Evolutionary conservation across 2,329 filamentous ascomycete species (phyloP).

Genomic region (Xylaria multiplex): DNA sequence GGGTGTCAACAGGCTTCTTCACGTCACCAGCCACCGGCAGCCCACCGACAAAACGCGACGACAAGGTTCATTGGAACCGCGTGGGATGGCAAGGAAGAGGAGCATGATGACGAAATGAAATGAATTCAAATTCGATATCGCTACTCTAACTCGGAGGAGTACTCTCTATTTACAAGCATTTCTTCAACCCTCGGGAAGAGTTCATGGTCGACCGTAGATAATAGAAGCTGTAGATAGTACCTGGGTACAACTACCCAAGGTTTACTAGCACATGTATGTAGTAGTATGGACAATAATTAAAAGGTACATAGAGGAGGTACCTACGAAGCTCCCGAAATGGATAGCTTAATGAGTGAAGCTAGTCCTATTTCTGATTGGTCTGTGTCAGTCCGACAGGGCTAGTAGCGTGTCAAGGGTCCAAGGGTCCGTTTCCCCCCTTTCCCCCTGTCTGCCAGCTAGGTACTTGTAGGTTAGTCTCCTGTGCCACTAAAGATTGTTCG

Average conservation of each 20-base stretch:
- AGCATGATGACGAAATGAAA: not conserved
- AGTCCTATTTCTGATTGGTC: not conserved
- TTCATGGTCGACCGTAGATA: no score
- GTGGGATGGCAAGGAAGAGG: constrained; percentile 8
- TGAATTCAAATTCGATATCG: not conserved
- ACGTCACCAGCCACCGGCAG: constrained; percentile 38
- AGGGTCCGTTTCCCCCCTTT: not conserved
- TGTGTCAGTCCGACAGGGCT: not conserved
- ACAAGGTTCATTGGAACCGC: constrained; percentile 11
- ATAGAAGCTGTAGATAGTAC: no score
- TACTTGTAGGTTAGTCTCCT: not conserved
- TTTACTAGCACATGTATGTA: no score
- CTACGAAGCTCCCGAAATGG: no score
- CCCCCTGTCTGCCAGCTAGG: constrained; percentile 17
- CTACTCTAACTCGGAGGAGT: no score
- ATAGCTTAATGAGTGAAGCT: not conserved
- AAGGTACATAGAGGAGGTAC: no score
- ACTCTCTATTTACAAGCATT: not conserved
- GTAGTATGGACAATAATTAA: no score
- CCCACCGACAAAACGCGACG: constrained; percentile 26
- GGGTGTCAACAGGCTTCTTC: constrained; percentile 17
- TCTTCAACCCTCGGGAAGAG: not conserved
- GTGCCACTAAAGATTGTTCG: not conserved
- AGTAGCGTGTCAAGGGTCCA: constrained; percentile 3
- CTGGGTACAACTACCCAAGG: no score